Evolutionary conservation across 805 yeast genomes (phyloP).

Genomic region (Scheffersomyces lignosus): DNA sequence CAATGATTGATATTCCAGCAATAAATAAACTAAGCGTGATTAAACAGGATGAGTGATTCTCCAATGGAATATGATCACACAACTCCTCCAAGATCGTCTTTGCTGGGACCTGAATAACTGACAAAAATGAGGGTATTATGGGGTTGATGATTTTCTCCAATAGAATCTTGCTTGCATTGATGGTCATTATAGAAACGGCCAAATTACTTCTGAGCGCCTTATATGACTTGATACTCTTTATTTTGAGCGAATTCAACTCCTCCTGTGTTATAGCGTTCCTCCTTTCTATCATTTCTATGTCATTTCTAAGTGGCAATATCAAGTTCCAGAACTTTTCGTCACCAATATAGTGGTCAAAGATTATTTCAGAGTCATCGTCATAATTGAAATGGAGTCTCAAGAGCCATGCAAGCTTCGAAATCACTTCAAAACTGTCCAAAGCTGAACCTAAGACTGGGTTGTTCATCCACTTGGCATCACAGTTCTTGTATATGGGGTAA

Average conservation of each 20-base stretch:
- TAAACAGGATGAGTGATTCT: slow-evolving; percentile 9
- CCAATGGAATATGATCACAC: slow-evolving; percentile 1
- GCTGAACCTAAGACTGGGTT: slow-evolving; percentile 43
- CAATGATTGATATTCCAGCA: slow-evolving; percentile 5
- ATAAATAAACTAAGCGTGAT: slow-evolving; percentile 10
- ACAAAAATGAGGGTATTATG: slow-evolving; percentile 7
- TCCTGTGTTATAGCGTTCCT: background rate
- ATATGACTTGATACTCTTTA: slow-evolving; percentile 1
- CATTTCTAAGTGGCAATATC: slow-evolving; percentile 6
- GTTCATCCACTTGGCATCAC: slow-evolving; percentile 43
- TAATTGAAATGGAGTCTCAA: slow-evolving; percentile 17
- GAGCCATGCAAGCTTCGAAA: slow-evolving; percentile 40
- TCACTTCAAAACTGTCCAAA: slow-evolving; percentile 33
- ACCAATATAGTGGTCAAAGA: slow-evolving; percentile 6
- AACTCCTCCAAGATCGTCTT: slow-evolving; percentile 5
- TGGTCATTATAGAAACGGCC: slow-evolving; percentile 10
- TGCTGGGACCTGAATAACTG: slow-evolving; percentile 7
- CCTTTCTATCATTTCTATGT: slow-evolving; percentile 2
- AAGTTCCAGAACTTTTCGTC: slow-evolving; percentile 9
- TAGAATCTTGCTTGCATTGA: slow-evolving; percentile 10
- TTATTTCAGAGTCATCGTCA: slow-evolving; percentile 1
- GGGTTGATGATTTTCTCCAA: slow-evolving; percentile 13
- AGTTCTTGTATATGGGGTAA: slow-evolving; percentile 32
- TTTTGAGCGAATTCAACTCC: background rate
- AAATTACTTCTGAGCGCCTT: slow-evolving; percentile 10